Evolutionary conservation across 1,284 basidiomycete genomes (phyloP).

Genomic region (Apiotrichum domesticum): DNA sequence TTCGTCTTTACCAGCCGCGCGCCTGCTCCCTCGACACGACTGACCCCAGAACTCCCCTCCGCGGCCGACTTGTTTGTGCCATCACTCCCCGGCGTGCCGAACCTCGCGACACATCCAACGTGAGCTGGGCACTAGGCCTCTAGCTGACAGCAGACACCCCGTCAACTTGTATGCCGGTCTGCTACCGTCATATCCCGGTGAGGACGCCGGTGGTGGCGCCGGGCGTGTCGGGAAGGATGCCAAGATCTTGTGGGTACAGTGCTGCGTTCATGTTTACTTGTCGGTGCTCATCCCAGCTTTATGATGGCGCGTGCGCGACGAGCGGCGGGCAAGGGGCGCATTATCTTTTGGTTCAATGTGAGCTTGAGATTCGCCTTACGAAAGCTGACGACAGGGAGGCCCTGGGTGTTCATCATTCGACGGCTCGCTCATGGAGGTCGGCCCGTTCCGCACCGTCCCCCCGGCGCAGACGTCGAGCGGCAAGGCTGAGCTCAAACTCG

Average conservation of each 20-base stretch:
- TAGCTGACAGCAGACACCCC: constrained; percentile 51
- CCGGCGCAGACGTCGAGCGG: constrained; percentile 46
- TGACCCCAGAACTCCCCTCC: constrained; percentile 35
- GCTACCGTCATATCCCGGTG: constrained; percentile 69
- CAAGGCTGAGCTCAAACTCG: constrained; percentile 67
- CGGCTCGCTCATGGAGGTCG: constrained; percentile 95
- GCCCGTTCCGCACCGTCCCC: constrained; percentile 70
- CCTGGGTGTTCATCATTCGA: constrained; percentile 97
- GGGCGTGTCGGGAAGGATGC: constrained; percentile 40
- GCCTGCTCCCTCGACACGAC: too few relatives aligned
- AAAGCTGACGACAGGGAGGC: constrained; percentile 60
- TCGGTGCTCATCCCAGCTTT: constrained; percentile 54
- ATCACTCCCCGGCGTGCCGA: constrained; percentile 65
- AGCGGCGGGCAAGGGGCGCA: constrained; percentile 74
- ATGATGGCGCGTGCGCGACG: constrained; percentile 83
- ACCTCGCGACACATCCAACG: constrained; percentile 48
- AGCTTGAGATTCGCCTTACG: constrained; percentile 29
- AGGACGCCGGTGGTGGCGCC: constrained; percentile 38
- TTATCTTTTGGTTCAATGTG: constrained; percentile 96
- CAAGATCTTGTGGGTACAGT: constrained; percentile 41
- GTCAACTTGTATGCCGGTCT: constrained; percentile 75
- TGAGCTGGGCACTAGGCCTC: constrained; percentile 14
- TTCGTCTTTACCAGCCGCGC: too few relatives aligned
- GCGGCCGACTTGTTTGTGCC: constrained; percentile 80
- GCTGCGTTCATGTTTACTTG: too few relatives aligned